These are phyloP conservation scores for Yamadazyma laniorum DNA, from an alignment of 805 yeast genomes.

Conservation along the genomic window DNA sequence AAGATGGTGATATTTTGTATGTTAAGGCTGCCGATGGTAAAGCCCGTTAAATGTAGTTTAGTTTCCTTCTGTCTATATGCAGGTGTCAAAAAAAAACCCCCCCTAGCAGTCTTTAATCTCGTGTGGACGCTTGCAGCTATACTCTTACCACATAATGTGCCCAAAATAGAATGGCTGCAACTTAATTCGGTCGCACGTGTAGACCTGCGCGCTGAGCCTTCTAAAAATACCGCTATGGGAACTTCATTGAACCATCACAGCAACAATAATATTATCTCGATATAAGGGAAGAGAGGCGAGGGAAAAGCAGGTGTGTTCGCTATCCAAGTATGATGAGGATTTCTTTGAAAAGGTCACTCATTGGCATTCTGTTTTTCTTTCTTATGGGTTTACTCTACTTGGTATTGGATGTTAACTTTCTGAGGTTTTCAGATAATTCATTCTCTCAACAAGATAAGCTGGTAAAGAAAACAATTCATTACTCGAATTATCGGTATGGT, in stretches of 20 bases:
- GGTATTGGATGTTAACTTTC: neutral
- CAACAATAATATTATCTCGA: too few species aligned
- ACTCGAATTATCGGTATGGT: conserved; percentile 22
- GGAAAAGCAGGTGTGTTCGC: too few species aligned
- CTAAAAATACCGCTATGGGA: conserved; percentile 10
- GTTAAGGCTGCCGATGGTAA: conserved; percentile 95
- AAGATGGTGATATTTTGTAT: conserved; percentile 90
- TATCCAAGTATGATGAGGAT: conserved; percentile 17
- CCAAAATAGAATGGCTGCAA: conserved; percentile 2
- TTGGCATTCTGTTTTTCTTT: neutral
- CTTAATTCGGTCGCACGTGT: neutral
- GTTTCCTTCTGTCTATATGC: too few species aligned
- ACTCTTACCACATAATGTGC: too few species aligned
- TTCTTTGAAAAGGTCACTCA: conserved; percentile 9
- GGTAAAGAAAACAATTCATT: conserved; percentile 20
- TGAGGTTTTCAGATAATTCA: conserved; percentile 2
- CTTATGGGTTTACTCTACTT: neutral
- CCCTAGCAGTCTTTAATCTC: too few species aligned
- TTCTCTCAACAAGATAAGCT: conserved; percentile 15
- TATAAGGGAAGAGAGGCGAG: too few species aligned
- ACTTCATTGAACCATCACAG: conserved; percentile 13
- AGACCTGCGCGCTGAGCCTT: neutral
- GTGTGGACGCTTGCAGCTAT: too few species aligned
- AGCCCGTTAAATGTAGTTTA: conserved; percentile 40
- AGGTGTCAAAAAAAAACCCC: too few species aligned